Conservation (phyloP, 73 alveolate species). For the Paraurostyla sp. region DNA sequence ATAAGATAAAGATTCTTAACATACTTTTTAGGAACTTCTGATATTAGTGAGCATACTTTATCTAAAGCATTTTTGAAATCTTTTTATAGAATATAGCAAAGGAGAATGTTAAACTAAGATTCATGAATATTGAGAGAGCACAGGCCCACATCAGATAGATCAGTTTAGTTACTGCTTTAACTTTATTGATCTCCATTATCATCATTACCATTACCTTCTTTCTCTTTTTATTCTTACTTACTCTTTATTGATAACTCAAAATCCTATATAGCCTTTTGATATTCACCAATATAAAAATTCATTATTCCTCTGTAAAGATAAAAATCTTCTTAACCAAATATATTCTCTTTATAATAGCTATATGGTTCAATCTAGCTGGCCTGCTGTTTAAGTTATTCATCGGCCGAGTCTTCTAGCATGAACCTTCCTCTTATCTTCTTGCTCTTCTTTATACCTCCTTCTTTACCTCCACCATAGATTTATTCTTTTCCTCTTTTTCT, state of each 20-base stretch:
- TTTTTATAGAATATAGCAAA: slow-evolving; percentile 46
- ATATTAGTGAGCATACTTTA: slow-evolving; percentile 7
- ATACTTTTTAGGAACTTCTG: slow-evolving; percentile 66
- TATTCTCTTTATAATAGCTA: slow-evolving; percentile 73
- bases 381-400: not conserved
- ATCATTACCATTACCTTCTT: not conserved
- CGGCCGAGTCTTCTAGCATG: not conserved
- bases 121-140: slow-evolving; percentile 76
- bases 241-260: slow-evolving; percentile 5
- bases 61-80: slow-evolving; percentile 40
- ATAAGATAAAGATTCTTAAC: slow-evolving; percentile 36
- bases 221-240: slow-evolving; percentile 20
- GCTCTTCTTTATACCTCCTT: not conserved
- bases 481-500: slow-evolving; percentile 48
- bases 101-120: slow-evolving; percentile 51
- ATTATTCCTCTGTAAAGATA: slow-evolving; percentile 70
- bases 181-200: slow-evolving; percentile 50
- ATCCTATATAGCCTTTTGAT: slow-evolving; percentile 48
- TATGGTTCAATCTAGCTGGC: slow-evolving; percentile 67
- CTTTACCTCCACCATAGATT: no score
- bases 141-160: slow-evolving; percentile 77
- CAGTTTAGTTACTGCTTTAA: slow-evolving; percentile 73
- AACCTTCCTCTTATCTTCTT: slow-evolving; percentile 1
- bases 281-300: slow-evolving; percentile 52
- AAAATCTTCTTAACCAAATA: slow-evolving; percentile 73